phyloP scores from a whole-genome alignment of 768 basidiomycete species.

The Leccinum pellstonianum region DNA sequence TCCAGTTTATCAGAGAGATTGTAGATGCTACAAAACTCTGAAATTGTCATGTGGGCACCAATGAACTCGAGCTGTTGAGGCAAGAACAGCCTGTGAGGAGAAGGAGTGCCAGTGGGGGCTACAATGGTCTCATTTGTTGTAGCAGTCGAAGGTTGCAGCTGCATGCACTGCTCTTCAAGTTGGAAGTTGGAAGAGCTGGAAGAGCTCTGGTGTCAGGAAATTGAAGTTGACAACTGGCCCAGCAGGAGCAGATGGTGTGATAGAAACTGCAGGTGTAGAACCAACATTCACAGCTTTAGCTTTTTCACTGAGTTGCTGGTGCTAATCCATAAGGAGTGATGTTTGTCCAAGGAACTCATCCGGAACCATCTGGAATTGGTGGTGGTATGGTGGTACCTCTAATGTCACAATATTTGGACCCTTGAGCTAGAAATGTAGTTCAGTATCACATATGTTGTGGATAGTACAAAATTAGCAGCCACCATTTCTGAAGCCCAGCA shows the following conservation, averaged over 20 bases:
- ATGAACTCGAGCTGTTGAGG: not conserved
- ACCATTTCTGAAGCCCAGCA: not conserved
- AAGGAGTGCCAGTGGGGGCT: not conserved
- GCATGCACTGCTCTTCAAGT: not conserved
- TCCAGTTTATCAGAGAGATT: not conserved
- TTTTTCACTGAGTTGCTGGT: not conserved
- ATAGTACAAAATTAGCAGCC: not conserved
- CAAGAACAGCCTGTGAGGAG: not conserved
- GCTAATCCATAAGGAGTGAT: not conserved
- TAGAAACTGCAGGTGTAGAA: not conserved
- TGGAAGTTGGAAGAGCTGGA: not conserved
- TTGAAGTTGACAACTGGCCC: not conserved
- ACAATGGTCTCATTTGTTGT: not conserved
- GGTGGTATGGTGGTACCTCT: not conserved
- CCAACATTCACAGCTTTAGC: not conserved
- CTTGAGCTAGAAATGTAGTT: not conserved
- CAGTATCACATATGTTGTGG: not conserved
- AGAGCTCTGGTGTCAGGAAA: not conserved
- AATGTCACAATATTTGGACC: not conserved
- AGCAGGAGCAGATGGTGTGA: not conserved
- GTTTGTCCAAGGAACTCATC: not conserved
- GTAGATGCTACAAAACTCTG: not conserved
- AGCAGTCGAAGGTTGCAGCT: not conserved
- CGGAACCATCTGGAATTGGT: not conserved
- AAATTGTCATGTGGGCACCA: not conserved